A percentile compares a stretch with the other conserved stretches of the same genome.
Evolutionary conservation across 805 yeast genomes (phyloP).

Genomic region (Kluyveromyces wickerhamii): DNA sequence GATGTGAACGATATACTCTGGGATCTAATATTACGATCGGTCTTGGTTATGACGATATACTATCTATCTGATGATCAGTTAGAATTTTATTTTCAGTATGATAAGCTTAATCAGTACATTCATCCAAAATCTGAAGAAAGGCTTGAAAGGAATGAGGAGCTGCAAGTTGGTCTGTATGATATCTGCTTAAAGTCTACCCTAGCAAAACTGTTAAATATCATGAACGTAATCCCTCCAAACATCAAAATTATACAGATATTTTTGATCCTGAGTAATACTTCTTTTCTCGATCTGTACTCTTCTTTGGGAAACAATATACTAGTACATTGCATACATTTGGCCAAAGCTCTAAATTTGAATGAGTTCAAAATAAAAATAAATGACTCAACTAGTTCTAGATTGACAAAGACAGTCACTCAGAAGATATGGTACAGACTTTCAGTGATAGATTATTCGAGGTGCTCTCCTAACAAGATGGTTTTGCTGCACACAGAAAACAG

Average conservation of each 20-base stretch:
- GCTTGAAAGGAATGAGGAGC: constrained; percentile 11
- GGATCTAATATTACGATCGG: constrained; percentile 25
- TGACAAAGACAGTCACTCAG: constrained; percentile 19
- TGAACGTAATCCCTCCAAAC: constrained; percentile 21
- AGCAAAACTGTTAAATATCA: constrained; percentile 13
- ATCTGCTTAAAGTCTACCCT: constrained; percentile 15
- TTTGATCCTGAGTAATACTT: constrained; percentile 22
- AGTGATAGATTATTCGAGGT: constrained; percentile 21
- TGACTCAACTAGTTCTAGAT: constrained; percentile 17
- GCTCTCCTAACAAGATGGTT: constrained; percentile 17
- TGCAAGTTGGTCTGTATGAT: constrained; percentile 12
- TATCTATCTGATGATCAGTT: constrained; percentile 20
- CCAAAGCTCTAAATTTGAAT: constrained; percentile 20
- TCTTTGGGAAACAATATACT: constrained; percentile 15
- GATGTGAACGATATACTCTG: constrained; percentile 20
- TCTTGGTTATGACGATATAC: constrained; percentile 22
- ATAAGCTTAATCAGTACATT: constrained; percentile 6
- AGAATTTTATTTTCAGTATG: constrained; percentile 7
- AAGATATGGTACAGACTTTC: constrained; percentile 26
- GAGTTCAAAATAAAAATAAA: constrained; percentile 16
- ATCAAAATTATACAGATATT: constrained; percentile 21
- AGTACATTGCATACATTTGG: constrained; percentile 18
- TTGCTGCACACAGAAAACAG: constrained; percentile 20
- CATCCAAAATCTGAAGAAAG: constrained; percentile 7
- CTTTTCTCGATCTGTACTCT: constrained; percentile 11